phyloP scores from a whole-genome alignment of 257 asterid genomes.

The Solanum etuberosum region DNA sequence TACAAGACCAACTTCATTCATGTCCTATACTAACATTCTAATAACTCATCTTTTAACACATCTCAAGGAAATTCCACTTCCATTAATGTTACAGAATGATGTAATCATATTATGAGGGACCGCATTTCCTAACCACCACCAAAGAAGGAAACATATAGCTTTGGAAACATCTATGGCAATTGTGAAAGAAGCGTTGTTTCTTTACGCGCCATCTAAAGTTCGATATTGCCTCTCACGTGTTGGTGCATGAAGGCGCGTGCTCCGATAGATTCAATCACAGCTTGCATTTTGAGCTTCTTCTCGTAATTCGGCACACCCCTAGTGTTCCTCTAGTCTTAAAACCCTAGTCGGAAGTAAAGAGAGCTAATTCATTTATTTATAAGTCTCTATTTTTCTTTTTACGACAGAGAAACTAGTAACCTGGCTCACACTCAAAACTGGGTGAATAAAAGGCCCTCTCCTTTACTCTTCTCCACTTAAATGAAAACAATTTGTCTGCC shows the following conservation, averaged over 20 bases:
- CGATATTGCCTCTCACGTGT: neutral
- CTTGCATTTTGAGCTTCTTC: neutral
- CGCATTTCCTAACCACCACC: neutral
- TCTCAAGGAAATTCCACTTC: neutral
- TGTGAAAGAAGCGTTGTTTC: neutral
- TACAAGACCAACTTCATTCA: neutral
- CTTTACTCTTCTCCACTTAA: neutral
- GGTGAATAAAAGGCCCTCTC: neutral
- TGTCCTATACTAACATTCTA: neutral
- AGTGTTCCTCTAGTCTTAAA: neutral
- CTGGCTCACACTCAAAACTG: neutral
- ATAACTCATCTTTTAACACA: neutral
- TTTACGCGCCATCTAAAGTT: neutral
- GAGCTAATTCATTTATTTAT: neutral
- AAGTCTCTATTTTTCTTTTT: neutral
- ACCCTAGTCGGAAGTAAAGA: neutral
- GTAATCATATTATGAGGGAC: neutral
- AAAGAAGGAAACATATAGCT: neutral
- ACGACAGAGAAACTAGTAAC: neutral
- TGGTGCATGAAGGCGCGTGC: neutral
- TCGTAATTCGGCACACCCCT: neutral
- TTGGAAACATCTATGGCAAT: neutral
- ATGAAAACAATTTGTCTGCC: neutral
- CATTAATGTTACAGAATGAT: neutral
- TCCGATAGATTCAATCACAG: neutral